Conservation (phyloP, 371 early-diverging fungal genomes). For the Encephalitozoon romaleae region DNA sequence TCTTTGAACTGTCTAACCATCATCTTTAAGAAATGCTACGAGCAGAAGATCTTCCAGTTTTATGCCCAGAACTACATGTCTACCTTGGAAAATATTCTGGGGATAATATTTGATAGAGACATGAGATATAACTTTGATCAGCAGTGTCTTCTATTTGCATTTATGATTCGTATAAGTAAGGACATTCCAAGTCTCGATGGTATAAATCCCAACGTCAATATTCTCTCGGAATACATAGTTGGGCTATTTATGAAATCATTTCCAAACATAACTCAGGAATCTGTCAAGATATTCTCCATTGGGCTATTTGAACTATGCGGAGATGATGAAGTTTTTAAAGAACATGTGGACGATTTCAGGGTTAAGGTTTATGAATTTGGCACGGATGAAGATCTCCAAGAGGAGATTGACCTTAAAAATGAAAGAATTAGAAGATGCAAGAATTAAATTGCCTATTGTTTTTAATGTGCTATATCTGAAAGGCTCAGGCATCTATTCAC, state of each 20-base stretch:
- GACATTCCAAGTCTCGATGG: slow-evolving; percentile 29
- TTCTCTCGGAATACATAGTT: slow-evolving; percentile 26
- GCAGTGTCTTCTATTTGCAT: slow-evolving; percentile 26
- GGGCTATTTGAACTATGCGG: slow-evolving; percentile 47
- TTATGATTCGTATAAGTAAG: slow-evolving; percentile 24
- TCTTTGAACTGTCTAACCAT: slow-evolving; percentile 13
- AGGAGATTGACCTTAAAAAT: slow-evolving; percentile 38
- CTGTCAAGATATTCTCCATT: slow-evolving; percentile 32
- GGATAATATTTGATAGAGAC: slow-evolving; percentile 55
- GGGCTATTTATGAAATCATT: slow-evolving; percentile 32
- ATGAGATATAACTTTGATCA: slow-evolving; percentile 35
- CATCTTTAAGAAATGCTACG: slow-evolving; percentile 32
- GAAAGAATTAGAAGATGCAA: slow-evolving; percentile 42
- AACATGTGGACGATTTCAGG: slow-evolving; percentile 50
- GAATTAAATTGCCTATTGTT: background rate
- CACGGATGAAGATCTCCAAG: slow-evolving; percentile 48
- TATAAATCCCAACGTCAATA: slow-evolving; percentile 1
- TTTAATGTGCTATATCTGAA: background rate
- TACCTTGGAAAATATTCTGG: slow-evolving; percentile 51
- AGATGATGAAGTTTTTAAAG: slow-evolving; percentile 37
- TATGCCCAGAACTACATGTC: slow-evolving; percentile 34
- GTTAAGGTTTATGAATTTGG: slow-evolving; percentile 54
- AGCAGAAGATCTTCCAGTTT: slow-evolving; percentile 30
- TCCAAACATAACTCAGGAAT: slow-evolving; percentile 42
- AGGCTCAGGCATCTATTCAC: background rate